Conservation (phyloP, 306 rosid genomes). For the Pterocarpus santalinus region DNA sequence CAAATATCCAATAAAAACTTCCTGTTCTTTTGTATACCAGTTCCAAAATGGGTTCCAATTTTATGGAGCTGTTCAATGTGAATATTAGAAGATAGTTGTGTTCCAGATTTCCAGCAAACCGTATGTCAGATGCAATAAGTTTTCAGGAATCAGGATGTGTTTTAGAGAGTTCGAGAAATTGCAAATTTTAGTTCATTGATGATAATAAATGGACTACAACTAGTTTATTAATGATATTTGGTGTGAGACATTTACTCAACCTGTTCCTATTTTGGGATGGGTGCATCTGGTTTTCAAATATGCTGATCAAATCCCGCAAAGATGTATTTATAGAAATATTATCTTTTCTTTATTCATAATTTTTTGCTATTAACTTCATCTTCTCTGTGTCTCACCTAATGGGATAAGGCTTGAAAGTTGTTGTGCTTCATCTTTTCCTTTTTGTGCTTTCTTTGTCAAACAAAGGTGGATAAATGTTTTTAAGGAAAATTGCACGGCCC, state of each 20-base stretch:
- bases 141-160: not conserved
- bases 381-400: not conserved
- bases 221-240: not conserved
- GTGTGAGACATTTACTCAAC: conserved; percentile 10
- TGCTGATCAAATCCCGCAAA: conserved; percentile 7
- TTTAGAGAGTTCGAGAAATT: not conserved
- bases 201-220: no score
- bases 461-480: not conserved
- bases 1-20: not conserved
- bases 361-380: not conserved
- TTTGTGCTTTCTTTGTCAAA: not conserved
- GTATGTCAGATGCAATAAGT: not conserved
- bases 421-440: not conserved
- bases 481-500: not conserved
- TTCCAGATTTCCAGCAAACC: not conserved
- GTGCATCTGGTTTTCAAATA: conserved; percentile 12
- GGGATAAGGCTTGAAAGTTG: not conserved
- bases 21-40: not conserved
- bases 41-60: conserved; percentile 16
- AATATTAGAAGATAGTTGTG: not conserved
- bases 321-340: not conserved
- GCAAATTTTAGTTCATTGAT: no score
- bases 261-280: conserved; percentile 17
- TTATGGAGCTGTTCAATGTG: conserved; percentile 1
- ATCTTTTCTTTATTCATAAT: not conserved